Percentiles rank a stretch among this genome's conserved stretches.
phyloP scores from a whole-genome alignment of 1,284 basidiomycete genomes.

The Mycosarcoma mackinlayi region DNA sequence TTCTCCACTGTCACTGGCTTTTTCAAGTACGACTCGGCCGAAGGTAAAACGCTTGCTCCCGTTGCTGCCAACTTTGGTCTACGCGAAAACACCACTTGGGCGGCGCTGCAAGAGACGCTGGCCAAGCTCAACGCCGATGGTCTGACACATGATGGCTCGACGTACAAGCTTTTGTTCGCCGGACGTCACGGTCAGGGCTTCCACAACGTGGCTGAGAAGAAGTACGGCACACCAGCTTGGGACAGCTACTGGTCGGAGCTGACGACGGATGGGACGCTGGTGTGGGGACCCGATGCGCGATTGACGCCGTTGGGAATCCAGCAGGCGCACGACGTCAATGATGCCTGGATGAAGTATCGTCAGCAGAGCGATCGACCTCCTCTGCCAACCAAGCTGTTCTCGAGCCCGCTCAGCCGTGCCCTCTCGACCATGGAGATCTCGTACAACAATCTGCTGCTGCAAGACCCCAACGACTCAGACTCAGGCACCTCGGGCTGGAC shows the following conservation, averaged over 20 bases:
- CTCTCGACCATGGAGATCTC: constrained; percentile 39
- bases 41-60: constrained; percentile 33
- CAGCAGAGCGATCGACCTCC: constrained; percentile 29
- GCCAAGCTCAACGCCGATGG: constrained; percentile 33
- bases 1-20: constrained; percentile 33
- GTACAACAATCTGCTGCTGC: constrained; percentile 39
- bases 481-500: not conserved
- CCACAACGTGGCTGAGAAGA: constrained; percentile 50
- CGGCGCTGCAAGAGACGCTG: constrained; percentile 19
- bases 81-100: constrained; percentile 39
- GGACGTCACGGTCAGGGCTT: constrained; percentile 52
- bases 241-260: constrained; percentile 44
- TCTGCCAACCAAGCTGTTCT: constrained; percentile 33
- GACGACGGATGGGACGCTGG: constrained; percentile 34
- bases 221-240: constrained; percentile 49
- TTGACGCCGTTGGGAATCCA: constrained; percentile 44
- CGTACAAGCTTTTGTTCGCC: constrained; percentile 50
- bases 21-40: constrained; percentile 43
- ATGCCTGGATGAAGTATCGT: constrained; percentile 33
- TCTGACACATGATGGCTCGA: constrained; percentile 19
- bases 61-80: constrained; percentile 52
- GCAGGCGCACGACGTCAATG: constrained; percentile 48
- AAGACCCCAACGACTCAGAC: constrained; percentile 11
- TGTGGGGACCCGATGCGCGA: constrained; percentile 50
- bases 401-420: constrained; percentile 37